These are phyloP conservation scores for Vinca minor DNA, from an alignment of 257 asterid genomes.

Conservation along the genomic window DNA sequence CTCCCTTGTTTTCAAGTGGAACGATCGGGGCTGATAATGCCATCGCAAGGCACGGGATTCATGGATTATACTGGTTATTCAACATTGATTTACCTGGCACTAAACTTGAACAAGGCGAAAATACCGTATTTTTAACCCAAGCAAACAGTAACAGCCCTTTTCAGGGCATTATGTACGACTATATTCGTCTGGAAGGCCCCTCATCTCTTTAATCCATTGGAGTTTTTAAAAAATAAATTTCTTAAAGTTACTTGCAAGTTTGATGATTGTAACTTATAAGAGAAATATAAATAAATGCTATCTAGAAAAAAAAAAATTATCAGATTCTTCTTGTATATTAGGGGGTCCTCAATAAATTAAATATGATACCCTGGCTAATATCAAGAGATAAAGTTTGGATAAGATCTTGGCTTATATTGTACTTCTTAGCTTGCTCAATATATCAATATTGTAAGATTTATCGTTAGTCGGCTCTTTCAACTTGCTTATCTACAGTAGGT, in stretches of 20 bases:
- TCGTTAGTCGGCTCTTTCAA: neutral
- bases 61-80: conserved; percentile 12
- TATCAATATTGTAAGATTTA: neutral
- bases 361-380: neutral
- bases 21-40: conserved; percentile 8
- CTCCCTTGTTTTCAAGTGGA: conserved; percentile 9
- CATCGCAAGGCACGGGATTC: conserved; percentile 9
- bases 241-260: no score
- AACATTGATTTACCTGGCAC: conserved; percentile 3
- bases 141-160: conserved; percentile 45
- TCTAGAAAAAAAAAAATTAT: no score
- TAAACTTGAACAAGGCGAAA: conserved; percentile 15
- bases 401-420: neutral
- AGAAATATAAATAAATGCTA: no score
- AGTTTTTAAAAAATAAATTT: neutral
- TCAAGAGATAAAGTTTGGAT: neutral
- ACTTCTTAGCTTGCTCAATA: neutral
- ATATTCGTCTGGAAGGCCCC: conserved; percentile 51
- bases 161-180: conserved; percentile 66
- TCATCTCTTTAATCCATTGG: neutral
- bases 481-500: no score
- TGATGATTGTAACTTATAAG: no score
- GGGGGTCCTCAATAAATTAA: neutral
- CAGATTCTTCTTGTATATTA: no score
- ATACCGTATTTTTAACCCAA: conserved; percentile 51